phyloP scores from a whole-genome alignment of 108 stramenopile genomes.

The Nitzschia palea region DNA sequence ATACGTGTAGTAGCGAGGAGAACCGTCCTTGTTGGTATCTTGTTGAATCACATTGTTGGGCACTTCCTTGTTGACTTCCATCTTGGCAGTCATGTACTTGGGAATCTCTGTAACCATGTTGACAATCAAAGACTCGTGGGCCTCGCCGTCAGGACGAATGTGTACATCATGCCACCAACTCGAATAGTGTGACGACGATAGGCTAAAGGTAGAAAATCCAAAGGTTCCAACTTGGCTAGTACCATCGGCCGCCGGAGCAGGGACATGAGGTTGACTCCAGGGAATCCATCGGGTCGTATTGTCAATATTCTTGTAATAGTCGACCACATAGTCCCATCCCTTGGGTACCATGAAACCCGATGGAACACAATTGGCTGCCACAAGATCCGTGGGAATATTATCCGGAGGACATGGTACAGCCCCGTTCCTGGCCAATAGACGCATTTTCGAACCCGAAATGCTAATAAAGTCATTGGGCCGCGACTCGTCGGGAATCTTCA shows the following conservation, averaged over 20 bases:
- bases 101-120: constrained; percentile 90
- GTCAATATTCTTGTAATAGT: constrained; percentile 96
- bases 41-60: constrained; percentile 76
- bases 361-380: constrained; percentile 95
- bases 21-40: constrained; percentile 92
- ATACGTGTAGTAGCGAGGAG: constrained; percentile 95
- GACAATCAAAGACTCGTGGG: constrained; percentile 53
- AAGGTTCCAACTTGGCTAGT: constrained; percentile 68
- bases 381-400: constrained; percentile 93
- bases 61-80: constrained; percentile 90
- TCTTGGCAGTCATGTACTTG: constrained; percentile 93
- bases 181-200: constrained; percentile 51
- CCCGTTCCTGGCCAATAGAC: constrained; percentile 90
- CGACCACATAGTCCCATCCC: constrained; percentile 96
- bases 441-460: constrained; percentile 97
- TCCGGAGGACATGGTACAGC: constrained; percentile 91
- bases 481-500: constrained; percentile 90
- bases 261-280: constrained; percentile 83
- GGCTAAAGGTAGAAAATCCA: constrained; percentile 68
- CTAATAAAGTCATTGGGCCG: constrained; percentile 95
- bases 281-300: constrained; percentile 88
- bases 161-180: constrained; percentile 96
- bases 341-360: constrained; percentile 99
- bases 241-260: constrained; percentile 51
- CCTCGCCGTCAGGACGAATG: constrained; percentile 42